Base-by-base conservation (phyloP, 768 basidiomycete species). In the Phylloporus scabripes region DNA sequence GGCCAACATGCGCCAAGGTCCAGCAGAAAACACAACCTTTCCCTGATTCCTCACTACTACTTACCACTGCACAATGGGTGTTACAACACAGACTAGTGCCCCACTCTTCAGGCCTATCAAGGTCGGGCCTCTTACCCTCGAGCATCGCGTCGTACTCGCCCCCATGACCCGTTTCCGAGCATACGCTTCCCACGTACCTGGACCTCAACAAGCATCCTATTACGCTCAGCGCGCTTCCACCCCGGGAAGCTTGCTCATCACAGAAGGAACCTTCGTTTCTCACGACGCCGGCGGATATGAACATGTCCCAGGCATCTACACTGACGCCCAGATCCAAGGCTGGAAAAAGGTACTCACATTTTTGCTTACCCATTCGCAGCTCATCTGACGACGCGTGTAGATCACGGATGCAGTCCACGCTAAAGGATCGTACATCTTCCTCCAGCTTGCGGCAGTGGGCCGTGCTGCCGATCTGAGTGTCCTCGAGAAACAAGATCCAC, bases 251-350 rank as follows among this genome's bases (percentile, higher is more conserved):
- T 63, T 85, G 9, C 63, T 81, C 38, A 72, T 87, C 48, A 64
- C 79, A 2, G 82, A 86, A 62, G 82, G 72, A 0, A 80, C 80
- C 2, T 66, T 74, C 45, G 75, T 86, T 42, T 72, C 76, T 0
- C 60, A 15, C 1, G 56, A 72, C 12, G 80, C 81, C 0, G 79
- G 76, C 3, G 82, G 80, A 1, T 70, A 65, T 36, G 43, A 49
- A 1, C 64, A 79, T 46, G 73, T 76, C 0, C 86, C 85, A 1
- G 86, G 85, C 0, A 78, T 87, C 46, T 87, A 77, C 72, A 79
- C 61, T n/a, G 61, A 74, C 3, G 79, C 75, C 20, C 87, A 91
- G 53, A 74, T 74, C 26, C 50, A 58, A 8, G 72, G 55, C 0
- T 82, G 81, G 81, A 78, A 75, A 55, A 55, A 62, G 56, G 76